These are phyloP conservation scores for Sugiyamaella sp. DNA, from an alignment of 1,139 yeast genomes.

Conservation along the genomic window DNA sequence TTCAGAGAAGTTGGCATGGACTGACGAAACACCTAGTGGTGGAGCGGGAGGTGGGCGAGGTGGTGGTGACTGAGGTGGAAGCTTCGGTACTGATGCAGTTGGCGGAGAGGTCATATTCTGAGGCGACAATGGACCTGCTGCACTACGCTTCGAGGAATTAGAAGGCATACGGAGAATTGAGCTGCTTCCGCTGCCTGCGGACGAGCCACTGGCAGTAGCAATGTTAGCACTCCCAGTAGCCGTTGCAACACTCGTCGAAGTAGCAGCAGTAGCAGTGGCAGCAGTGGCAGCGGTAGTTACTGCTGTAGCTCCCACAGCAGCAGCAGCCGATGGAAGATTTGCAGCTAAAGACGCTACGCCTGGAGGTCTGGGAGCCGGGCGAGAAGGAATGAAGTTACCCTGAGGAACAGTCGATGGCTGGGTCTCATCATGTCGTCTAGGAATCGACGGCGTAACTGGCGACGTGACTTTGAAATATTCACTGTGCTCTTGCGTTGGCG, in stretches of 20 bases:
- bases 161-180: constrained; percentile 21
- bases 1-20: constrained; percentile 34
- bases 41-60: constrained; percentile 49
- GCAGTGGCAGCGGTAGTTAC: constrained; percentile 2
- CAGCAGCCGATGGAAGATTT: constrained; percentile 22
- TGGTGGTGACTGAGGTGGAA: constrained; percentile 39
- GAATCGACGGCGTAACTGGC: constrained; percentile 6
- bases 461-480: constrained; percentile 9
- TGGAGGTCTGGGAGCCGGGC: constrained; percentile 39
- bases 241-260: constrained; percentile 4
- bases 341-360: constrained; percentile 28
- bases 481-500: constrained; percentile 11
- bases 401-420: constrained; percentile 21
- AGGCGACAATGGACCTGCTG: constrained; percentile 8
- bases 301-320: constrained; percentile 5
- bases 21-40: constrained; percentile 45
- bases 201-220: not conserved
- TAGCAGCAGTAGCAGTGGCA: not conserved
- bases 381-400: constrained; percentile 32
- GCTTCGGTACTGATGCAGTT: constrained; percentile 20
- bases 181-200: constrained; percentile 12
- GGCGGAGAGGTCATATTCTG: constrained; percentile 13
- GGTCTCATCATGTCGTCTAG: constrained; percentile 12
- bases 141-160: constrained; percentile 16
- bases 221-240: not conserved